Percentiles rank a stretch among this genome's conserved stretches.
Evolutionary conservation across 1,139 yeast species (phyloP).

Genomic region (Nakaseomyces delphensis): DNA sequence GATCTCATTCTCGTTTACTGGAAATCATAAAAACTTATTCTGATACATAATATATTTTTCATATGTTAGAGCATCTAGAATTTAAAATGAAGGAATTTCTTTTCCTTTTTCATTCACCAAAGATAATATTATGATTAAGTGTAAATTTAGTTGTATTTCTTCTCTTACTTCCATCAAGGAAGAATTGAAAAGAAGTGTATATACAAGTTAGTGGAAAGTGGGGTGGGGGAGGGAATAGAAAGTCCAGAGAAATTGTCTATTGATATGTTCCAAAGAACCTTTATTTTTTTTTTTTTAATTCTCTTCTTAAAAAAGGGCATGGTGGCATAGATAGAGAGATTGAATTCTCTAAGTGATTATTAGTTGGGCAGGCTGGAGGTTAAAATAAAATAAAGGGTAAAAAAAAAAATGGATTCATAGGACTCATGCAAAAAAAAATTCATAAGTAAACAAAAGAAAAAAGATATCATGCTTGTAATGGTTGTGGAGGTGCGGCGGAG

Average conservation of each 20-base stretch:
- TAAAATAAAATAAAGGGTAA: constrained; percentile 14
- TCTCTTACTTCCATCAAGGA: background rate
- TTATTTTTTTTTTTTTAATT: no score
- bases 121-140: no score
- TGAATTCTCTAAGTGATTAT: background rate
- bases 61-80: no score
- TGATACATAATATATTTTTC: no score
- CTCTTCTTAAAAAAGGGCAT: background rate
- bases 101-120: background rate
- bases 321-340: background rate
- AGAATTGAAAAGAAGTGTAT: background rate
- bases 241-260: background rate
- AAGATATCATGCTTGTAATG: constrained; percentile 29
- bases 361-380: background rate
- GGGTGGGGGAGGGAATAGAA: background rate
- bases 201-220: background rate
- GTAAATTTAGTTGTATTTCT: background rate
- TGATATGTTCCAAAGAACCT: no score
- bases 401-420: constrained; percentile 10
- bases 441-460: background rate
- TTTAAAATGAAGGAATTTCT: background rate
- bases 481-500: constrained; percentile 31
- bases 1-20: no score
- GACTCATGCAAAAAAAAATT: constrained; percentile 1
- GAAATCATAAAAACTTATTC: no score